Base-by-base conservation (phyloP, 139 green algal genomes). In the Chlorella sp. region DNA sequence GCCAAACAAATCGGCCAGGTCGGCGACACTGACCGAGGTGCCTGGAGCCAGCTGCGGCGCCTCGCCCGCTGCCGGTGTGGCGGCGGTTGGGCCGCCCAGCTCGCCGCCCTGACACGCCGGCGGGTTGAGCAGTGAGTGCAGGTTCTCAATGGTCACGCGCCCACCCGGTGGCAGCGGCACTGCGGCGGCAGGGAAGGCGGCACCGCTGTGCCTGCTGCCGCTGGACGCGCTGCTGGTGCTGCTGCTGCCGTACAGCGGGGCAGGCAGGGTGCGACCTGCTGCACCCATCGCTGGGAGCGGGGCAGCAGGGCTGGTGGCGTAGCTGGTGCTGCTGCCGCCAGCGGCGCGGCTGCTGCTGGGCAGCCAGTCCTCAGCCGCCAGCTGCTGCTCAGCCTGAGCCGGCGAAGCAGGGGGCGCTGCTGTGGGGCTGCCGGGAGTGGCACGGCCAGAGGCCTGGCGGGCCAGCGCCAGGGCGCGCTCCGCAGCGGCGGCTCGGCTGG, bases 1-100 rank as follows among this genome's bases (percentile, higher is more conserved):
- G 30, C 77, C 60, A n/a, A 87, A 34, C 43, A 87, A 60, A 2
- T 87, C 84, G 30, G 58, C 68, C 58, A 87, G 44, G 60, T 87
- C 84, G 8, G 75, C 43, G 16, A 87, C 58, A 14, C 40, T 87
- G 41, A 87, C 30, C 13, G 30, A 43, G 32, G 67, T 48, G 32
- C 32, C 67, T 13, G 34, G 67, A 1, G 24, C 8, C 43, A 17
- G 3, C 30, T 9, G 22, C 43, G 43, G 28, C 20, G 44, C 77
- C 54, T 70, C 36, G 16, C 19, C 30, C 28, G 28, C 58, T 24
- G 75, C n/a, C 30, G 69, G 36, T 22, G 69, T 14, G 43, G 36
- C 19, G 16, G 24, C 44, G 26, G 41, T 60, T 30, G 76, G 8
- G 48, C 51, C 17, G 14, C 48, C 48, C 43, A 62, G 56, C 43